Evolutionary conservation across 169 alveolate species (phyloP), one percentile per base, ranked within the genome.

Genomic region (Amoebophrya sp.): DNA sequence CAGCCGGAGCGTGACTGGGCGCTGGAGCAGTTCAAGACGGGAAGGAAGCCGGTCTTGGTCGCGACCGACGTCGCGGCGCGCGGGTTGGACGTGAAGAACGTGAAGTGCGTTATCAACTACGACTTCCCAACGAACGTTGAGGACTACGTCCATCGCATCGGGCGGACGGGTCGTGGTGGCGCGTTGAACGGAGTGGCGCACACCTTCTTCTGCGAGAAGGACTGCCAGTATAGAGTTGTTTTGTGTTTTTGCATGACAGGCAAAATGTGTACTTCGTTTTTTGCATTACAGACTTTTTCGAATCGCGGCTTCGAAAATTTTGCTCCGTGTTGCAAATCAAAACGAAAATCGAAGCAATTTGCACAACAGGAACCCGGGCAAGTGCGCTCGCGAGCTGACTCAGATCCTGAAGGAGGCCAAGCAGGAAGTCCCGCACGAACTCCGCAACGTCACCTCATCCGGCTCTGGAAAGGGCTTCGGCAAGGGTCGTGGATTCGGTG

Each of bases 61-160:
- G 99, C 99, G 38, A 98, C 99, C 0, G 99, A 98, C 94, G 99
- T 98, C 7, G 99, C 99, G 39, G 96, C 99, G 90, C 95, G 99
- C 94, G 99, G 99, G n/a, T 94, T 98, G 88, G 99, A 98, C 94
- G 98, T 98, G 66, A 97, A 98, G 55, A 98, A 97, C 91, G 98
- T 98, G 89, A 96, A 95, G 92, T 96, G 93, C 92, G 99, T 98
- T 18, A 96, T 98, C 39, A 98, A 98, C 95, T 98, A 96, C 94
- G 99, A 98, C 93, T 96, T 98, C 95, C 99, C 99, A 32, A 96
- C 94, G 66, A 96, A 97, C 54, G 96, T 98, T 40, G 99, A 98
- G 94, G 99, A 97, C 93, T 98, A 98, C 93, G 98, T 98, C 23
- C 99, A 98, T 92, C 95, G 99, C 91, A 97, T 98, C 47, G 99